Evolutionary conservation across 2,329 filamentous ascomycete genomes (phyloP), one percentile per base, ranked within the genome.

Genomic region (Sporothrix sp.): DNA sequence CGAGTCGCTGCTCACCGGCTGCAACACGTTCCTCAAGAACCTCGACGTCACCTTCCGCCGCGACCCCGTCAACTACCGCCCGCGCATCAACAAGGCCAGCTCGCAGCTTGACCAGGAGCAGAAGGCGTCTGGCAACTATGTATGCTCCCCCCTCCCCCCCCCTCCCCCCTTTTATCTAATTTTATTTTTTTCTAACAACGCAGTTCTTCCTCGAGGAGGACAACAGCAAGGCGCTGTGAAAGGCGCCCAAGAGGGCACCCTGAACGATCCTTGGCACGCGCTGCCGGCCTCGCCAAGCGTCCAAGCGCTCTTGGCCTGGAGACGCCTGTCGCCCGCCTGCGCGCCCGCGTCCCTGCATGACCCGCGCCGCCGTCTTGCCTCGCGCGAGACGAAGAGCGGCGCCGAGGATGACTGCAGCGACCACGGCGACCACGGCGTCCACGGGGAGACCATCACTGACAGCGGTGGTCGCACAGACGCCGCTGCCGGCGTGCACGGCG

Each of bases 91-190:
- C 81, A 98, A 98, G 79, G 73, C 81, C 64, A 84, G 90, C 69
- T 93, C 86, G 65, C 93, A 98, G 74, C 79, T 97, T 60, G 93
- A 98, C 69, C 90, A 96, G 68, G 93, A 97, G 66, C 93, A 98
- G 78, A 98, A 98, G 78, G 61, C 89, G 62, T 72, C 71, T 58
- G 94, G 94, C 61, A 97, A 97, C 73, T 98, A 85, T 74, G 84
- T 87, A 75, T 75, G 82, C 79, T 13, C 13, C 48, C 16, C 23
- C 18, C 10, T n/a, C 3, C 8, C 16, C 9, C 13, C 18, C 11
- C 9, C 20, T 32, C 6, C 25, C 4, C 16, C 14, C 27, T n/a
- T 20, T n/a, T n/a, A n/a, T n/a, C n/a, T n/a, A 9, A 8, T 9
- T 40, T 33, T 23, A 42, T 28, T 28, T 28, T 28, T 28, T 14